phyloP scores from a whole-genome alignment of 768 basidiomycete species.

The Auriscalpium microsporum region DNA sequence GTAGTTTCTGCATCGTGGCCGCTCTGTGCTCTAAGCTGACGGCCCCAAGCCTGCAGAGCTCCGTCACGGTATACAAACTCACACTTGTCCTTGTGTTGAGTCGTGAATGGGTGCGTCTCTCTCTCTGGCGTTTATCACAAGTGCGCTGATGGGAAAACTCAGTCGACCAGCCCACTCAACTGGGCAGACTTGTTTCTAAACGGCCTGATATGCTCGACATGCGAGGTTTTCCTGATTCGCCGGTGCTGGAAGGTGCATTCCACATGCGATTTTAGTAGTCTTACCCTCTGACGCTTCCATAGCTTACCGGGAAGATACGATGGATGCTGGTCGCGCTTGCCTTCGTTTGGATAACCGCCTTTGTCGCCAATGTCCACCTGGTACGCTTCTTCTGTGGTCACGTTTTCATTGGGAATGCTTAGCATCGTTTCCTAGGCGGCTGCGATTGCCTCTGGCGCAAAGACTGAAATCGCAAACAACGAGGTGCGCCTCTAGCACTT shows the following conservation, averaged over 20 bases:
- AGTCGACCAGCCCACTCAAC: conserved; percentile 30
- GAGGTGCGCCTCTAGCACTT: conserved; percentile 2
- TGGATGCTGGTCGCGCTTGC: conserved; percentile 31
- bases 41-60: conserved; percentile 18
- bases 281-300: neutral
- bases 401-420: too few species aligned
- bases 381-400: conserved; percentile 15
- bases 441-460: conserved; percentile 4
- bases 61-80: conserved; percentile 19
- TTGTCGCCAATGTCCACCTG: conserved; percentile 34
- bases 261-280: too few species aligned
- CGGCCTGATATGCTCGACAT: conserved; percentile 36
- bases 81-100: conserved; percentile 19
- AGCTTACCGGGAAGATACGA: conserved; percentile 34
- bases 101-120: conserved; percentile 15
- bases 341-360: conserved; percentile 24
- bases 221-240: conserved; percentile 40
- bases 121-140: neutral
- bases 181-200: conserved; percentile 42
- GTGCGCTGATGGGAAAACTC: neutral
- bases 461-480: conserved; percentile 5
- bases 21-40: neutral
- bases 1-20: conserved; percentile 8
- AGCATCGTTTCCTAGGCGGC: conserved; percentile 1
- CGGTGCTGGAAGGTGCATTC: conserved; percentile 42